phyloP scores from a whole-genome alignment of 2,329 filamentous ascomycete genomes.

The Pezicula radicicola region DNA sequence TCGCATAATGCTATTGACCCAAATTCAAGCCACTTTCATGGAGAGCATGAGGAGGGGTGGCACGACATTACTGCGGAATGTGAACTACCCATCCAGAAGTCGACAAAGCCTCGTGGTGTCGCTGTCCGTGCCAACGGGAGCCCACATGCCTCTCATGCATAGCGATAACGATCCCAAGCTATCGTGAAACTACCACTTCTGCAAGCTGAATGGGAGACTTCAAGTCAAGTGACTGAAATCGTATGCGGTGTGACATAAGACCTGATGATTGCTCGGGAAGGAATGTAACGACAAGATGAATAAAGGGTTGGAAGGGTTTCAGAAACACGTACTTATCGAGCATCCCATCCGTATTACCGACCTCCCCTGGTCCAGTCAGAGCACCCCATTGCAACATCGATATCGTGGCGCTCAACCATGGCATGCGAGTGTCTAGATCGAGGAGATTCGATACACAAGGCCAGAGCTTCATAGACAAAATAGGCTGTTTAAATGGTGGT shows the following conservation, averaged over 20 bases:
- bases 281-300: constrained; percentile 11
- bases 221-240: constrained; percentile 57
- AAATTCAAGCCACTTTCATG: constrained; percentile 5
- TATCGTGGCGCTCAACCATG: constrained; percentile 77
- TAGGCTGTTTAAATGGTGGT: constrained; percentile 25
- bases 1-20: constrained; percentile 15
- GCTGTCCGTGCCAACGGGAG: not conserved
- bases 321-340: constrained; percentile 73
- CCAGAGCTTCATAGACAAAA: constrained; percentile 77
- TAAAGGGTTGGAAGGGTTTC: constrained; percentile 11
- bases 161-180: constrained; percentile 19
- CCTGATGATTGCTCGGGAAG: constrained; percentile 2
- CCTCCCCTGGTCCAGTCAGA: constrained; percentile 68
- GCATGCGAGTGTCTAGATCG: constrained; percentile 78
- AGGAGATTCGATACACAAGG: constrained; percentile 69
- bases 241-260: constrained; percentile 45
- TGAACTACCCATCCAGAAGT: not conserved
- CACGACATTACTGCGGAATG: constrained; percentile 11
- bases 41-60: constrained; percentile 10
- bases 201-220: constrained; percentile 24
- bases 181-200: constrained; percentile 19
- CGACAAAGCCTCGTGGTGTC: not conserved
- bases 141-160: constrained; percentile 24
- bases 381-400: constrained; percentile 74
- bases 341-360: constrained; percentile 72